Percentiles rank a stretch among this genome's conserved stretches.
phyloP scores from a whole-genome alignment of 2,329 filamentous ascomycete species.

The Coniochaeta sp. region DNA sequence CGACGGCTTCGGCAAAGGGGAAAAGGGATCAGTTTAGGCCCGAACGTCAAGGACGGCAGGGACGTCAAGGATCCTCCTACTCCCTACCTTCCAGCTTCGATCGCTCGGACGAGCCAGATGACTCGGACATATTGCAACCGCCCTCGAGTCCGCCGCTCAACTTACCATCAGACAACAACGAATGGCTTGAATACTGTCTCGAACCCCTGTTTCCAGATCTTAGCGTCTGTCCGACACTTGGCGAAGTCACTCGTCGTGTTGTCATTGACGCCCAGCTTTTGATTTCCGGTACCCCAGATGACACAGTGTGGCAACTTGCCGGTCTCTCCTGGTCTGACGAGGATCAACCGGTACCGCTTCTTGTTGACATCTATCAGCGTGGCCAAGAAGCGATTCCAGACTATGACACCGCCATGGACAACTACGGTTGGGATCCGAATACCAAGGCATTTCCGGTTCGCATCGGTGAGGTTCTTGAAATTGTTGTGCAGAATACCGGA shows the following conservation, averaged over 20 bases:
- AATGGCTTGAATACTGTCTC: conserved; percentile 41
- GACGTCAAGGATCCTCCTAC: not conserved
- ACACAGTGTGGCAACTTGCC: conserved; percentile 31
- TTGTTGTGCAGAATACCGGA: conserved; percentile 29
- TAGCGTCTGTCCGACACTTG: conserved; percentile 27
- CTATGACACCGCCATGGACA: conserved; percentile 39
- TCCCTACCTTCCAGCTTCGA: not conserved
- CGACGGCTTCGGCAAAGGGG: not conserved
- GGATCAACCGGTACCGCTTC: conserved; percentile 29
- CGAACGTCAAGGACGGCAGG: not conserved
- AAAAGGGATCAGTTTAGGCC: not conserved
- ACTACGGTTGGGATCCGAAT: conserved; percentile 45
- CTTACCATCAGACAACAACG: conserved; percentile 23
- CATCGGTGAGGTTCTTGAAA: conserved; percentile 48
- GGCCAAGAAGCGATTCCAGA: conserved; percentile 38
- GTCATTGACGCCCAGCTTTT: conserved; percentile 36
- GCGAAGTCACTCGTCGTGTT: conserved; percentile 41
- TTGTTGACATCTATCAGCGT: conserved; percentile 44
- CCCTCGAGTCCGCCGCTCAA: conserved; percentile 21
- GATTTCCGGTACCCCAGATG: conserved; percentile 20
- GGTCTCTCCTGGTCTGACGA: conserved; percentile 35
- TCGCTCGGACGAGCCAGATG: conserved; percentile 15
- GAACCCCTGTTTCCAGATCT: conserved; percentile 21
- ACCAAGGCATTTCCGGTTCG: conserved; percentile 42
- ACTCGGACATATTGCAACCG: conserved; percentile 8